These are phyloP conservation scores for Daldinia decipiens DNA, from an alignment of 495 filamentous ascomycete species.

Conservation along the genomic window DNA sequence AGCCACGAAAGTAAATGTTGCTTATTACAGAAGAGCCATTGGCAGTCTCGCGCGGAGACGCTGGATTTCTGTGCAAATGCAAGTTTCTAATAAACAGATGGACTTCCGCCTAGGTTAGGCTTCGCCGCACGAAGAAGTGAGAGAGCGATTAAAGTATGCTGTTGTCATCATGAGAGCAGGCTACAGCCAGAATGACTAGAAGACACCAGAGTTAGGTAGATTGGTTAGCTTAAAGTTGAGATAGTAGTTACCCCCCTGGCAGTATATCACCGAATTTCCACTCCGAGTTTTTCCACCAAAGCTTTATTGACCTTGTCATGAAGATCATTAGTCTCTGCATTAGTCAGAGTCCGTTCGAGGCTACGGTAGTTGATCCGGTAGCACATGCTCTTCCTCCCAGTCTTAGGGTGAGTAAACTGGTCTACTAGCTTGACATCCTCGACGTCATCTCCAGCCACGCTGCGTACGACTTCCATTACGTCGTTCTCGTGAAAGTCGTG, in stretches of 20 bases:
- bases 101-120: slow-evolving; percentile 1
- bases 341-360: slow-evolving; percentile 87
- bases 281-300: slow-evolving; percentile 74
- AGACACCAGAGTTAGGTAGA: neutral
- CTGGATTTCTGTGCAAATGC: slow-evolving; percentile 17
- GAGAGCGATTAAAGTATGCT: neutral
- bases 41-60: slow-evolving; percentile 16
- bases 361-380: slow-evolving; percentile 94
- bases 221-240: neutral
- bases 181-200: slow-evolving; percentile 2
- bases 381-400: slow-evolving; percentile 81
- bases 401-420: slow-evolving; percentile 90
- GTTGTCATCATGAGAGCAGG: neutral
- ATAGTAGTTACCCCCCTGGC: neutral
- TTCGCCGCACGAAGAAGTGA: neutral
- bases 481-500: slow-evolving; percentile 89
- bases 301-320: slow-evolving; percentile 71
- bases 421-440: slow-evolving; percentile 86
- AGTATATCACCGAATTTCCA: slow-evolving; percentile 75
- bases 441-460: slow-evolving; percentile 79
- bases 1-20: slow-evolving; percentile 22
- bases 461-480: slow-evolving; percentile 91
- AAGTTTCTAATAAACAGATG: slow-evolving; percentile 11
- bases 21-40: slow-evolving; percentile 23
- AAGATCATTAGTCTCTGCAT: slow-evolving; percentile 77